A percentile compares a stretch with the other conserved stretches of the same genome.
Evolutionary conservation across 495 filamentous ascomycete genomes (phyloP).

Genomic region (Trichoderma reesei): DNA sequence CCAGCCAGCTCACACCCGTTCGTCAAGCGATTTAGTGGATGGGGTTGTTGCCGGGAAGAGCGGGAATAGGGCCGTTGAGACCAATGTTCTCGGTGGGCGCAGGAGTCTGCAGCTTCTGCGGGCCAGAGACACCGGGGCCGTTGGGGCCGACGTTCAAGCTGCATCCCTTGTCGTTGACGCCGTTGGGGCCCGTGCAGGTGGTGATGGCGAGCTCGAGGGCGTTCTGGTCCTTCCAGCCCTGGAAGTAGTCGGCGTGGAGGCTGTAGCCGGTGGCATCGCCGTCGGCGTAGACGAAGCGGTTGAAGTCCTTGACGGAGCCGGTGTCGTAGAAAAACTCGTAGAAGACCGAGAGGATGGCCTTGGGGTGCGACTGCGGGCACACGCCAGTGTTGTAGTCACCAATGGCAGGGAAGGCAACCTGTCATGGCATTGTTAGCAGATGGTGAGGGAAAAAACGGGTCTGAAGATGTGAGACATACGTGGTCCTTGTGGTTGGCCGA

Average conservation of each 20-base stretch:
- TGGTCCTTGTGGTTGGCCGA: constrained; percentile 39
- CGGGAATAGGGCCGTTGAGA: constrained; percentile 25
- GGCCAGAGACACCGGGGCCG: constrained; percentile 34
- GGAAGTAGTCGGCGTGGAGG: constrained; percentile 62
- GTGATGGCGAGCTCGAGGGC: constrained; percentile 52
- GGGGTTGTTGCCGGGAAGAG: constrained; percentile 52
- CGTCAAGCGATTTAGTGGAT: constrained; percentile 12
- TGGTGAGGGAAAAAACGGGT: too few relatives aligned
- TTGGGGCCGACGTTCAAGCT: constrained; percentile 33
- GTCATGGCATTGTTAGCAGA: background rate
- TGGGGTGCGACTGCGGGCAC: constrained; percentile 53
- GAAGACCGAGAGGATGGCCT: constrained; percentile 49
- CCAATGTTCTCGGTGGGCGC: constrained; percentile 22
- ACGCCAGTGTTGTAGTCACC: constrained; percentile 42
- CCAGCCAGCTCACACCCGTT: background rate
- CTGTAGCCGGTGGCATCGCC: constrained; percentile 47
- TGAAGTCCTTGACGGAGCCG: constrained; percentile 38
- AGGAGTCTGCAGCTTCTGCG: constrained; percentile 35
- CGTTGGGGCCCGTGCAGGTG: constrained; percentile 31
- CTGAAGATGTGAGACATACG: constrained; percentile 10
- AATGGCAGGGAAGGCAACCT: constrained; percentile 17
- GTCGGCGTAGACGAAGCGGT: constrained; percentile 56
- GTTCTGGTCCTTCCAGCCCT: constrained; percentile 53
- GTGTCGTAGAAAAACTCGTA: constrained; percentile 61
- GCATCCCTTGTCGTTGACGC: background rate